Evolutionary conservation across 2,329 filamentous ascomycete species (phyloP), one percentile per base, ranked within the genome.

Genomic region (Aspergillus tanneri): DNA sequence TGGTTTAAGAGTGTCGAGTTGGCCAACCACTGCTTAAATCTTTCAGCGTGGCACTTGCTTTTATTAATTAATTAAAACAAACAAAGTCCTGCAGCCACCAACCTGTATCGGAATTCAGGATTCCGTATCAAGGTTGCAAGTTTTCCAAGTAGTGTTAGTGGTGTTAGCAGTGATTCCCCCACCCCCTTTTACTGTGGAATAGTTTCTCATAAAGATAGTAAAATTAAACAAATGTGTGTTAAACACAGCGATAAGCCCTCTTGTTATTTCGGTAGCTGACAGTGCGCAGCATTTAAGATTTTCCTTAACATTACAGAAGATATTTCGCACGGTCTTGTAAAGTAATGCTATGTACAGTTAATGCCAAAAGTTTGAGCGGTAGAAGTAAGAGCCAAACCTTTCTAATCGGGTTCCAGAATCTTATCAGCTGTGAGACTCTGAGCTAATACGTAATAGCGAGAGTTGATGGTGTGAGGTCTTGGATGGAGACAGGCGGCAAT

Each of bases 91-190:
- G 48, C 32, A 2, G 34, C 46, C 2, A 54, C 49, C 9, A 49
- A 21, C 11, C 48, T 54, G 16, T 44, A 54, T 19, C 44, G 49
- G 14, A 54, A 52, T n/a, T 52, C 9, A 54, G 21, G 11, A 52
- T 25, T 9, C 48, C 46, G 18, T 49, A 54, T 8, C 48, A 25
- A 22, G 52, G 43, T 23, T 52, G 23, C 5, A 52, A 35, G 11
- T 23, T 21, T n/a, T 4, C n/a, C n/a, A n/a, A n/a, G n/a, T n/a
- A n/a, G n/a, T n/a, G 21, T 11, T 52, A 19, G 35, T 52, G 46
- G n/a, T 10, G 19, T 7, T 44, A 7, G 22, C 42, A 51, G 37
- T 52, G 49, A 0, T 37, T 10, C 1, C 28, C 41, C 49, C 46
- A 52, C 4, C 52, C 48, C 3, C n/a, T 22, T 46, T 38, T 27